Base-by-base conservation (phyloP, 371 early-diverging fungal species). In the Gilbertella persicaria region DNA sequence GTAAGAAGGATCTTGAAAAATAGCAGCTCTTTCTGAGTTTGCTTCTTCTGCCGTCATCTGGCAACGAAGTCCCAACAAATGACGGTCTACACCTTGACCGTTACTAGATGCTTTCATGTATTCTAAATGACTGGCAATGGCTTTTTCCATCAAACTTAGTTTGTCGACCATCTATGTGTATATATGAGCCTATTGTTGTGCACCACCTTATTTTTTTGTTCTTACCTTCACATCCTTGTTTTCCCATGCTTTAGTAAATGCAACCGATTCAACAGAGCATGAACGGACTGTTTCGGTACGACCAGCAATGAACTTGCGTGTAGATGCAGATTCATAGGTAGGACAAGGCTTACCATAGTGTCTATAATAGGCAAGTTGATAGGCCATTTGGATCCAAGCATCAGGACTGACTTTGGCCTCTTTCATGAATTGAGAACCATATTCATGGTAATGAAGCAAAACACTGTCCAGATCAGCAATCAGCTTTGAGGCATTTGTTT, bases 231-330 rank as follows among this genome's bases (percentile, higher is more conserved):
- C 53, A 64, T 75, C 66, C 39, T 66, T 66, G 53, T 87, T 75
- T 14, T 82, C 76, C 84, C 94, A 90, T 6, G 80, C 78, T 42
- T 80, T 69, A 29, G 86, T 82, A 62, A 90, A 95, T 0, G 76
- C 86, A 23, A 76, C 73, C 1, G 82, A 69, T 10, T 90, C 93
- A 0, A 61, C 50, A 8, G 86, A 83, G 20, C 87, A 78, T 2
- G 87, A 76, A 14, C 95, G 84, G 9, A 84, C 86, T 1, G 94
- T 93, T 59, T 94, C 96, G 5, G 95, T 95, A 28, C 96, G 82
- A 29, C 96, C 96, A 33, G 87, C 86, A 45, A 80, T 50, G 73
- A 83, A 95, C 60, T 82, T 72, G 35, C 95, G 85, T 0, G 93
- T 94, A 24, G 85, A 81, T 3, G 89, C 92, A 14, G 95, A 88